A percentile compares a stretch with the other conserved stretches of the same genome.
Evolutionary conservation across 305 asterid species (phyloP).

Genomic region (Fraxinus velutina): DNA sequence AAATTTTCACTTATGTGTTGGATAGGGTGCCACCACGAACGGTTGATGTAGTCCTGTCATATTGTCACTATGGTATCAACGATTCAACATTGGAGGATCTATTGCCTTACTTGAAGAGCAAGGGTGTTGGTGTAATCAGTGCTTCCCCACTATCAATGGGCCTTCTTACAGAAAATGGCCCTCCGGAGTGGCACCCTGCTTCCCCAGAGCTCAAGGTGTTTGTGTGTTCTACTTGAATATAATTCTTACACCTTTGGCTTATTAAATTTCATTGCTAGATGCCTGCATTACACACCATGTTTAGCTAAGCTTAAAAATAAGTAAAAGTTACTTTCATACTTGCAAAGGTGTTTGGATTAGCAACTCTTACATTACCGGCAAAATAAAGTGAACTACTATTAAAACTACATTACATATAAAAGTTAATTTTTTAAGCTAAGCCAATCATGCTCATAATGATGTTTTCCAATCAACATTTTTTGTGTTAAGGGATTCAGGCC

Average conservation of each 20-base stretch:
- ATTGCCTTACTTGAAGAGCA: conserved; percentile 83
- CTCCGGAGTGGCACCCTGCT: conserved; percentile 98
- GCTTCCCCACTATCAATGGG: conserved; percentile 98
- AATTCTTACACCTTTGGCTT: neutral
- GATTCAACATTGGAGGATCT: conserved; percentile 69
- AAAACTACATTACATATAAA: neutral
- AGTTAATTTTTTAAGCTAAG: neutral
- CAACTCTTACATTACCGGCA: neutral
- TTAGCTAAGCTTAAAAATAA: neutral
- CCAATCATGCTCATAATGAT: neutral
- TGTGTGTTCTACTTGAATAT: conserved; percentile 6
- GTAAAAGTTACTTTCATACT: neutral
- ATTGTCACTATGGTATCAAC: conserved; percentile 78
- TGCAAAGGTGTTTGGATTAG: neutral
- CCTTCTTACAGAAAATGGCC: conserved; percentile 83
- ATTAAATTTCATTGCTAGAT: neutral
- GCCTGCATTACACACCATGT: neutral
- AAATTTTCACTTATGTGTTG: conserved; percentile 63
- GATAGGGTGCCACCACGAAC: conserved; percentile 80
- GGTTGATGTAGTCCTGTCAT: conserved; percentile 77
- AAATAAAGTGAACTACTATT: neutral
- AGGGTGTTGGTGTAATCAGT: conserved; percentile 84
- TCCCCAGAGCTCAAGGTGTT: conserved; percentile 74
- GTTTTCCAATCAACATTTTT: neutral
- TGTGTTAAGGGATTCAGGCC: neutral